phyloP scores from a whole-genome alignment of 176 grass and related monocot genomes.

The Poa pratensis region DNA sequence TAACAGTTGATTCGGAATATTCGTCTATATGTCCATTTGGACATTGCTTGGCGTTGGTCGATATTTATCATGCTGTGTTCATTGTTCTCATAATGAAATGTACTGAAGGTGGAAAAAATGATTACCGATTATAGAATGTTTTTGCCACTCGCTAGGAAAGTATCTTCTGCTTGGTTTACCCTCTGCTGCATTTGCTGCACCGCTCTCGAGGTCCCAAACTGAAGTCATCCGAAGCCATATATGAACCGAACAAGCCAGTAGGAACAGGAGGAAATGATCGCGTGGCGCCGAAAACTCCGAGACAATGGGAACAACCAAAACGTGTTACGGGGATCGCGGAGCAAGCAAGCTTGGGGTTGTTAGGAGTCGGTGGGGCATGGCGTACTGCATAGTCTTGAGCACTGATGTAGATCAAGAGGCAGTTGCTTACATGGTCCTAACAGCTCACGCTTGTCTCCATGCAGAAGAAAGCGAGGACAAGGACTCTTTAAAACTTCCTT shows the following conservation, averaged over 20 bases:
- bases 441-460: slow-evolving; percentile 6
- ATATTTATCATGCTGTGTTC: not conserved
- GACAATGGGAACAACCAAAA: slow-evolving; percentile 29
- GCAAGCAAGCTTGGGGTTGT: slow-evolving; percentile 42
- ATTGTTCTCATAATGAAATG: not conserved
- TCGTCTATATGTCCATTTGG: not conserved
- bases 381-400: not conserved
- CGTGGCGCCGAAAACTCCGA: not conserved
- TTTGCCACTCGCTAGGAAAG: too few species aligned
- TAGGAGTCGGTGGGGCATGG: not conserved
- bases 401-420: slow-evolving; percentile 8
- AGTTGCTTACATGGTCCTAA: not conserved
- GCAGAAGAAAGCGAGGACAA: not conserved
- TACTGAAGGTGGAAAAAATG: not conserved
- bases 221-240: not conserved
- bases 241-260: not conserved
- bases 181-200: too few species aligned
- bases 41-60: not conserved
- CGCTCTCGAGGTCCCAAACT: not conserved
- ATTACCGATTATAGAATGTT: not conserved
- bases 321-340: slow-evolving; percentile 24
- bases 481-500: not conserved
- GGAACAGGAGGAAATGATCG: not conserved
- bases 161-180: not conserved
- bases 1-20: not conserved